These are phyloP conservation scores for Tuber borchii DNA, from an alignment of 495 filamentous ascomycete species.

Conservation along the genomic window DNA sequence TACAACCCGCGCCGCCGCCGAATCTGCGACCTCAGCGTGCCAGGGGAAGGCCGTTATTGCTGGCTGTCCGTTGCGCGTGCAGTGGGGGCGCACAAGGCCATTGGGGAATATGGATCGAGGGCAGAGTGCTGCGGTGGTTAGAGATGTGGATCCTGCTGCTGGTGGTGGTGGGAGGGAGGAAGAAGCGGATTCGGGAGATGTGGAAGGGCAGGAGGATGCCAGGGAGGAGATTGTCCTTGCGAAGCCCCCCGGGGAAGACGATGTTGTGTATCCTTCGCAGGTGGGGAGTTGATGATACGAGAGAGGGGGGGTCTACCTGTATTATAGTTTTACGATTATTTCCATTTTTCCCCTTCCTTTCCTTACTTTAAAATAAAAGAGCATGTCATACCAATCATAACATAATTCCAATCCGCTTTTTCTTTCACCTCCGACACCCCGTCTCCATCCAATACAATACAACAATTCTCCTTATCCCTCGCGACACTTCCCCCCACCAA, in stretches of 20 bases:
- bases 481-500: conserved; percentile 36
- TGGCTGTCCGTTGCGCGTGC: conserved; percentile 78
- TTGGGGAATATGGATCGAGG: conserved; percentile 70
- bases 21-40: conserved; percentile 72
- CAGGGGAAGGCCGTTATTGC: conserved; percentile 77
- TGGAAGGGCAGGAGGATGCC: conserved; percentile 39
- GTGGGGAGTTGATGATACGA: conserved; percentile 13
- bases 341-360: conserved; percentile 1
- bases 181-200: conserved; percentile 10
- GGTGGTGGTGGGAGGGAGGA: conserved; percentile 39
- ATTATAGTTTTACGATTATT: conserved; percentile 16
- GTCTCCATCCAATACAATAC: background rate
- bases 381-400: background rate
- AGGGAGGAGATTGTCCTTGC: conserved; percentile 43
- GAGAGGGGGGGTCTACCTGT: background rate
- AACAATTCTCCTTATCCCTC: background rate
- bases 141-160: conserved; percentile 44
- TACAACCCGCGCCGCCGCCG: conserved; percentile 69
- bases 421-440: background rate
- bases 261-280: conserved; percentile 48
- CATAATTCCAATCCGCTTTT: background rate
- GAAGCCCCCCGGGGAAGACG: conserved; percentile 73
- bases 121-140: conserved; percentile 29
- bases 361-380: background rate
- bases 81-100: conserved; percentile 87